Percentiles rank a stretch among this genome's conserved stretches.
Conservation (phyloP, 179 eudicot species). For the Gypsophila paniculata region DNA sequence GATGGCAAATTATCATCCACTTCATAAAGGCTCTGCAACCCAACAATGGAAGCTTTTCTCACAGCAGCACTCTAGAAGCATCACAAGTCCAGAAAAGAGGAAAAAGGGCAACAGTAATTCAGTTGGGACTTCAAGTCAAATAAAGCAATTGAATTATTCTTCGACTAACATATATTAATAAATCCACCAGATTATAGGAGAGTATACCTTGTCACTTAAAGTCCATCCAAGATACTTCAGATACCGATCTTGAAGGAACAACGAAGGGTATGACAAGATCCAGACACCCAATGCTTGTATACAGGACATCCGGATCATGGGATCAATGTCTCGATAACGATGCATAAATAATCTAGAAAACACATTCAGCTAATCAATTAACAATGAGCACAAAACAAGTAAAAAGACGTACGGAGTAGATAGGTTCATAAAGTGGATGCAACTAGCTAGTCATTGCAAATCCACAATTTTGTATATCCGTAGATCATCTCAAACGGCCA, state of each 20-base stretch:
- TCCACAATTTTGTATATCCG: background rate
- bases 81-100: constrained; percentile 13
- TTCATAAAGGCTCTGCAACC: constrained; percentile 87
- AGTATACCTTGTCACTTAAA: constrained; percentile 78
- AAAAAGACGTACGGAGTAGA: background rate
- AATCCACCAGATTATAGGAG: background rate
- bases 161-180: background rate
- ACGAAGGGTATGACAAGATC: constrained; percentile 85
- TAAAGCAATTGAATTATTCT: background rate
- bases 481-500: background rate
- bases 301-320: constrained; percentile 82
- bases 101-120: constrained; percentile 13
- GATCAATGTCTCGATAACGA: constrained; percentile 94
- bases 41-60: constrained; percentile 80
- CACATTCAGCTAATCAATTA: constrained; percentile 20
- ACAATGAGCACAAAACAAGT: background rate
- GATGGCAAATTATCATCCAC: constrained; percentile 94
- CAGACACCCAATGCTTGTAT: constrained; percentile 88
- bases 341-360: constrained; percentile 82
- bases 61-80: constrained; percentile 77
- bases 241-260: constrained; percentile 90
- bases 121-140: constrained; percentile 18
- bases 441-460: background rate
- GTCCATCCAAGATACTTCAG: constrained; percentile 99
- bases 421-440: constrained; percentile 5